Base-by-base conservation (phyloP, 495 filamentous ascomycete species). In the Cercophora sp. region DNA sequence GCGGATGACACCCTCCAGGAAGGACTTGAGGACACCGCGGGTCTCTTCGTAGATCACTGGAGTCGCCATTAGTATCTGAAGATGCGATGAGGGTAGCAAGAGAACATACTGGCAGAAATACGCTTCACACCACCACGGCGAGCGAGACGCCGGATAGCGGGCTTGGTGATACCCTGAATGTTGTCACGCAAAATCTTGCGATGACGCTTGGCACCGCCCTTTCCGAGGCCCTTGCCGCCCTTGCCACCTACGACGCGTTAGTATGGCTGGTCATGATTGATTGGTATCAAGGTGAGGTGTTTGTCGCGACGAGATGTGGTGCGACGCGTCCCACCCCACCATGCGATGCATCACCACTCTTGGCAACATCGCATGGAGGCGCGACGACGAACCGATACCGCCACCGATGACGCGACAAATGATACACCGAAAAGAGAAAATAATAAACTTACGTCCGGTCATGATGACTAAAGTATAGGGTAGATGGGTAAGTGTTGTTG, bases 151-250 rank as follows among this genome's bases (percentile, higher is more conserved):
- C 93, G 89, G 82, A 98, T 98, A 71, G 93, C 93, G 70, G 93
- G 93, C 89, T 98, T 98, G 72, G 93, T 98, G 75, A 98, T 98
- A 81, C 93, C 93, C 68, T 96, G 92, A 70, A 97, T 96, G 85
- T 96, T 97, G 86, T 97, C 92, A 69, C 91, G 88, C 66, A 98
- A 79, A 79, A 97, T 96, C 86, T 97, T 98, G 70, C 93, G 89
- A 73, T 96, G 90, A 74, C 91, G 91, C 87, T 97, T 97, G 79
- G 82, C 82, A 60, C 82, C 82, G 50, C 88, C 88, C 84, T 92
- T 92, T 74, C 88, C 88, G 60, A 89, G 86, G 62, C 88, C 88
- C 73, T 92, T 92, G 68, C 88, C 88, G 61, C 88, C 88, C 77
- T 89, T 89, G 58, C 85, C 85, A 62, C 85, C 85, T 88, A 57